Conservation (phyloP, 1,284 basidiomycete genomes). For the Fomitopsis betulina region DNA sequence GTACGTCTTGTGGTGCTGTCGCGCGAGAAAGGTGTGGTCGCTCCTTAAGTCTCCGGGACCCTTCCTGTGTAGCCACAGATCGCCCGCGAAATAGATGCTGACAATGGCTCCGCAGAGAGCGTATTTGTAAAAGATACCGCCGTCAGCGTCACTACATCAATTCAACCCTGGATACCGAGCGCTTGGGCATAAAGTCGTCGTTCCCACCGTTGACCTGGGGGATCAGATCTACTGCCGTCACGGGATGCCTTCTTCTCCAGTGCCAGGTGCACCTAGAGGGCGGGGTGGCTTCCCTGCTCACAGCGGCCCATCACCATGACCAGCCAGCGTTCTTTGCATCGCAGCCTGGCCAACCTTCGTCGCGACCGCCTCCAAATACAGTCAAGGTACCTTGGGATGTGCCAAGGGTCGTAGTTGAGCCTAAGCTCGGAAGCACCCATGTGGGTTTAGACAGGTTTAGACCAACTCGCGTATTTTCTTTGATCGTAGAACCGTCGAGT, state of each 20-base stretch:
- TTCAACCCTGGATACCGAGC: neutral
- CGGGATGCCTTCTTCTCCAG: too few species aligned
- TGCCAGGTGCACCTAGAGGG: too few species aligned
- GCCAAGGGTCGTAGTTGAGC: too few species aligned
- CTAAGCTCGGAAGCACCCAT: neutral
- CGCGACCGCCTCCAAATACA: too few species aligned
- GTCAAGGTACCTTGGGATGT: too few species aligned
- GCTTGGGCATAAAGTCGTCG: neutral
- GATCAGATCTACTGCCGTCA: neutral
- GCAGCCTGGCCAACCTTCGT: too few species aligned
- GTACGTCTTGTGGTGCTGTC: neutral
- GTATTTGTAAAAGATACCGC: neutral
- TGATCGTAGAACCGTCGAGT: neutral
- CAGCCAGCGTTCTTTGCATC: too few species aligned
- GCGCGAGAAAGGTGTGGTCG: neutral
- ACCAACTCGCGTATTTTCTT: neutral
- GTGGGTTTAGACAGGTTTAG: neutral
- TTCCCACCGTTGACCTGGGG: neutral
- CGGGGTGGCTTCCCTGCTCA: too few species aligned
- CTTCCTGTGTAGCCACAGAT: neutral
- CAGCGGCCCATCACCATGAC: too few species aligned
- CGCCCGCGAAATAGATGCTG: neutral
- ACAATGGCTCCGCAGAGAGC: neutral
- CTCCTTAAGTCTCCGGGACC: neutral
- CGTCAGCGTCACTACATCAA: neutral